Evolutionary conservation across 1,284 basidiomycete species (phyloP).

Genomic region (Ganoderma lucidum): DNA sequence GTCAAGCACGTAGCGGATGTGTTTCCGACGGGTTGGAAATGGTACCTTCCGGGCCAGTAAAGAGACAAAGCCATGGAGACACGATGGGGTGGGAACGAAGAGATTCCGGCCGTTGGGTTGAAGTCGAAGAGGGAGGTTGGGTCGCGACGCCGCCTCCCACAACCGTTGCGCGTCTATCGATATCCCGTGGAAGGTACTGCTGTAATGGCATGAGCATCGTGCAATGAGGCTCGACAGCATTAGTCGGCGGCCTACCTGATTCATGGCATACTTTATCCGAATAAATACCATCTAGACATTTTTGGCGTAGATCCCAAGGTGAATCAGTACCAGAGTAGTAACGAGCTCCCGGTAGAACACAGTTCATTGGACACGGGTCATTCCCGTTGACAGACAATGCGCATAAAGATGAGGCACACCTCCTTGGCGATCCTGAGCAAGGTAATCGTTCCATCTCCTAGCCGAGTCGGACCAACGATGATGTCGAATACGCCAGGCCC

Average conservation of each 20-base stretch:
- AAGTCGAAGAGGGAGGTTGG: not conserved
- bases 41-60: constrained; percentile 50
- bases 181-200: not conserved
- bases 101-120: not conserved
- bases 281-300: not conserved
- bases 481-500: too few species aligned
- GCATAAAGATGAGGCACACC: too few species aligned
- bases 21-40: constrained; percentile 66
- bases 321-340: not conserved
- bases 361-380: not conserved
- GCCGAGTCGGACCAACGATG: too few species aligned
- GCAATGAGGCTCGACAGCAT: not conserved
- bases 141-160: not conserved
- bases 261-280: not conserved
- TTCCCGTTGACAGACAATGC: too few species aligned
- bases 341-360: not conserved
- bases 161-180: not conserved
- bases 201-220: not conserved
- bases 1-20: constrained; percentile 59
- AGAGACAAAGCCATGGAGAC: constrained; percentile 44
- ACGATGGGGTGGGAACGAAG: not conserved
- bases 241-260: not conserved
- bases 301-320: not conserved
- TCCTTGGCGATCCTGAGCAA: too few species aligned
- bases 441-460: too few species aligned